Percentiles rank a stretch among this genome's conserved stretches.
Evolutionary conservation across 768 basidiomycete genomes (phyloP).

Genomic region (Leccinum olivaceopallidum): DNA sequence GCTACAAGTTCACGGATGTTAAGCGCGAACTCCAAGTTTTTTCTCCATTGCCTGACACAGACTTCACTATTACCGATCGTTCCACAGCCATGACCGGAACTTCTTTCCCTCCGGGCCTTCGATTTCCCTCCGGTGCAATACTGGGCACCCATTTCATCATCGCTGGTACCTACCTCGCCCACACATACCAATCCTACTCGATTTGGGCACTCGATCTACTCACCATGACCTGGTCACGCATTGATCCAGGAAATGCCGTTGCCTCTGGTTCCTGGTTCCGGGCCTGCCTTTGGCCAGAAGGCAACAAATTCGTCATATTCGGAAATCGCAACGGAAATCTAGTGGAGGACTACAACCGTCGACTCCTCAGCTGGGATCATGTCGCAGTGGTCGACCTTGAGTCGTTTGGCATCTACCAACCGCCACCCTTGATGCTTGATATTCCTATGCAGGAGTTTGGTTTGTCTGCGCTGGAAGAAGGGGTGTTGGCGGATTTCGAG

Average conservation of each 20-base stretch:
- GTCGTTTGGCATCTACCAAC: slow-evolving; percentile 94
- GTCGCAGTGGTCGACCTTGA: slow-evolving; percentile 90
- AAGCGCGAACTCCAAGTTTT: slow-evolving; percentile 94
- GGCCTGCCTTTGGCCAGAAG: slow-evolving; percentile 81
- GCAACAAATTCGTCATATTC: slow-evolving; percentile 86
- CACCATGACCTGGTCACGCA: slow-evolving; percentile 81
- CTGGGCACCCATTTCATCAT: slow-evolving; percentile 90
- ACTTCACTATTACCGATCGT: slow-evolving; percentile 78
- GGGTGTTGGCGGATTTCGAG: slow-evolving; percentile 85
- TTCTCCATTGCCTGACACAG: slow-evolving; percentile 71
- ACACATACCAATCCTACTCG: slow-evolving; percentile 91
- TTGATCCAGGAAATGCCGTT: slow-evolving; percentile 86
- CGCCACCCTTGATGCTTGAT: slow-evolving; percentile 66
- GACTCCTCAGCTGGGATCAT: slow-evolving; percentile 89
- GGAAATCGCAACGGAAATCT: slow-evolving; percentile 87
- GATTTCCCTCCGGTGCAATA: slow-evolving; percentile 94
- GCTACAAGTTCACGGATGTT: slow-evolving; percentile 82
- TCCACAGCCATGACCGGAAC: slow-evolving; percentile 80
- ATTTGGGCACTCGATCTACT: slow-evolving; percentile 93
- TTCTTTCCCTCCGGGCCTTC: slow-evolving; percentile 88
- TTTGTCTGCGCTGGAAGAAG: slow-evolving; percentile 80
- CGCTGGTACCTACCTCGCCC: slow-evolving; percentile 93
- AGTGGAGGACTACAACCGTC: slow-evolving; percentile 90
- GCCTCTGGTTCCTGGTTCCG: slow-evolving; percentile 94
- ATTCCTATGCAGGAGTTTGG: slow-evolving; percentile 82